Conservation (phyloP, 352 stramenopile species). For the Phytopythium aichiense region DNA sequence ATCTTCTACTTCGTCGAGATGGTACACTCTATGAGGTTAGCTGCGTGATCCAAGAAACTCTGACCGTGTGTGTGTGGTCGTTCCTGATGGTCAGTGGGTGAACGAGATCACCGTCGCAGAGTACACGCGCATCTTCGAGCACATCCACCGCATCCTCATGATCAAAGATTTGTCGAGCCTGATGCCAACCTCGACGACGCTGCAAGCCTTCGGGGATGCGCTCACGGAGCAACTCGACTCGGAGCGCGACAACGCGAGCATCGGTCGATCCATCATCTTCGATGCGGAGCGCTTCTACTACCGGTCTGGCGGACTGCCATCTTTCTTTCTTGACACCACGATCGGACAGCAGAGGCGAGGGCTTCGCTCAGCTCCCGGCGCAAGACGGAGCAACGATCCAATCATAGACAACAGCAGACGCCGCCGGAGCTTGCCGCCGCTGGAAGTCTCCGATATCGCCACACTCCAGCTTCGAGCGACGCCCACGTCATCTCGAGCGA, state of each 20-base stretch:
- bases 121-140: constrained; percentile 36
- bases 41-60: not conserved
- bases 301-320: constrained; percentile 14
- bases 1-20: constrained; percentile 48
- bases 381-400: not conserved
- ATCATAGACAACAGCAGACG: not conserved
- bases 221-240: constrained; percentile 27
- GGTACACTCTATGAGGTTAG: constrained; percentile 10
- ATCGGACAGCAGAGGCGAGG: not conserved
- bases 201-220: constrained; percentile 26
- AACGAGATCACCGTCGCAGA: constrained; percentile 28
- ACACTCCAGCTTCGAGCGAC: not conserved
- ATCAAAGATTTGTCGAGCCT: constrained; percentile 12
- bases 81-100: constrained; percentile 22
- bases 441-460: not conserved
- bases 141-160: constrained; percentile 20
- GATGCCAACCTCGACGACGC: constrained; percentile 28
- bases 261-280: constrained; percentile 42
- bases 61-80: not conserved
- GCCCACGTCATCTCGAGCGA: not conserved
- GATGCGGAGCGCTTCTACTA: constrained; percentile 28
- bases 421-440: not conserved
- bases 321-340: not conserved
- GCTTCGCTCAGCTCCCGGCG: not conserved
- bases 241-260: constrained; percentile 27